Evolutionary conservation across 768 basidiomycete species (phyloP).

Genomic region (Amanita pseudoporphyria): DNA sequence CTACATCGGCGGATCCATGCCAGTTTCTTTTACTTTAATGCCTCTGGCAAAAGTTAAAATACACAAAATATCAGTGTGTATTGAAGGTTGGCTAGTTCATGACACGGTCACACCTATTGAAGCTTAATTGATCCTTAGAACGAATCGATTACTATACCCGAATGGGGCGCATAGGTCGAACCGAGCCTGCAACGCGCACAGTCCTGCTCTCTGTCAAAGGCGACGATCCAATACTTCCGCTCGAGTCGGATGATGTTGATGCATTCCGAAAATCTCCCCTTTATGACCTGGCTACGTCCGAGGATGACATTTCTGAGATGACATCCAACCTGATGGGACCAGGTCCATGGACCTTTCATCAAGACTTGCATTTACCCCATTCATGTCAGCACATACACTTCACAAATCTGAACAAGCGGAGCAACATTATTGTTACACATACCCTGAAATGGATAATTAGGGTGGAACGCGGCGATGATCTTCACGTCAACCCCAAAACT

Average conservation of each 20-base stretch:
- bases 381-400: conserved; percentile 57
- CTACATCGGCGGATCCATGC: conserved; percentile 74
- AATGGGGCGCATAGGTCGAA: conserved; percentile 54
- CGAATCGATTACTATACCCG: conserved; percentile 73
- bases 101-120: not conserved
- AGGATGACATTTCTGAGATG: conserved; percentile 44
- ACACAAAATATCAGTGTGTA: conserved; percentile 55
- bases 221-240: conserved; percentile 63
- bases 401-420: conserved; percentile 69
- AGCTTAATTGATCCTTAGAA: conserved; percentile 35
- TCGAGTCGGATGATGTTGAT: conserved; percentile 58
- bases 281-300: conserved; percentile 34
- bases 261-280: conserved; percentile 63
- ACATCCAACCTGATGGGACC: conserved; percentile 59
- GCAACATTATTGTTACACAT: conserved; percentile 71
- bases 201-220: conserved; percentile 54
- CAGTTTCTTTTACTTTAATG: conserved; percentile 71
- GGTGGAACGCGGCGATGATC: conserved; percentile 74
- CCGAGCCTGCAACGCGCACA: conserved; percentile 54
- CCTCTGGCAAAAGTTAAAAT: conserved; percentile 80
- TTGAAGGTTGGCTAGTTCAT: conserved; percentile 59
- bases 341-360: conserved; percentile 83
- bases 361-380: conserved; percentile 57
- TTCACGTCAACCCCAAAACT: conserved; percentile 46
- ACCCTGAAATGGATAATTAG: conserved; percentile 73